These are phyloP conservation scores for Coemansia sp. DNA, from an alignment of 192 early-diverging fungal species.

Conservation along the genomic window DNA sequence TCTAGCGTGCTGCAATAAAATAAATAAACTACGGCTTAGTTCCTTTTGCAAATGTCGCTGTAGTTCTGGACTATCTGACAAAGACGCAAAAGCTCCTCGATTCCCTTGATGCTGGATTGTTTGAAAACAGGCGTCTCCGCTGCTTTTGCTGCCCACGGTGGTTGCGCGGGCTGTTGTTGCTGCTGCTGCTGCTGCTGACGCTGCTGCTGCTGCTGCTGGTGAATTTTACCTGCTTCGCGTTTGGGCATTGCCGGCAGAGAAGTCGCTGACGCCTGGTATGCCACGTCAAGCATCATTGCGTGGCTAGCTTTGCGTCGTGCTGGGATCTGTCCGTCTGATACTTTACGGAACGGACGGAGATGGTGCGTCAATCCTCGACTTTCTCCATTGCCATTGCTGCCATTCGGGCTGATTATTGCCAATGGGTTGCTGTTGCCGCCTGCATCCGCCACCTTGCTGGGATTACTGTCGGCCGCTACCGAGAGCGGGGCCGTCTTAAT, in stretches of 20 bases:
- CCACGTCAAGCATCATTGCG: constrained; percentile 1
- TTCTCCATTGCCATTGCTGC: background rate
- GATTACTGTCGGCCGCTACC: background rate
- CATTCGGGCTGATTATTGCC: background rate
- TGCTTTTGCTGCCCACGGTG: background rate
- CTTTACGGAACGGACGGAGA: background rate
- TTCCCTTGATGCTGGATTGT: background rate
- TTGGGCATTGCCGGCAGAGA: background rate
- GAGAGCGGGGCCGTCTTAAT: too few species aligned
- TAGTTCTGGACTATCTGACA: background rate
- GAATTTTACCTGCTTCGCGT: background rate
- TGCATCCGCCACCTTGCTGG: background rate
- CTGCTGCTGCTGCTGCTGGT: background rate
- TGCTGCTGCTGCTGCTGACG: background rate
- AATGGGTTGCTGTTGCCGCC: background rate
- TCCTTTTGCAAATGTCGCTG: background rate
- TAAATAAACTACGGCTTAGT: background rate
- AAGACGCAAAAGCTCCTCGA: constrained; percentile 4
- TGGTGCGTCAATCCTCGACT: background rate
- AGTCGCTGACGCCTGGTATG: background rate
- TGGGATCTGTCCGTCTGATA: background rate
- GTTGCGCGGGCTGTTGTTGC: background rate
- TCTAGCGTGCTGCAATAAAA: background rate
- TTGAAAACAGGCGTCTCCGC: background rate
- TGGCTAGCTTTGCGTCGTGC: constrained; percentile 5